Evolutionary conservation across 1,284 basidiomycete genomes (phyloP), one percentile per base, ranked within the genome.

Genomic region (Melampsora americana): DNA sequence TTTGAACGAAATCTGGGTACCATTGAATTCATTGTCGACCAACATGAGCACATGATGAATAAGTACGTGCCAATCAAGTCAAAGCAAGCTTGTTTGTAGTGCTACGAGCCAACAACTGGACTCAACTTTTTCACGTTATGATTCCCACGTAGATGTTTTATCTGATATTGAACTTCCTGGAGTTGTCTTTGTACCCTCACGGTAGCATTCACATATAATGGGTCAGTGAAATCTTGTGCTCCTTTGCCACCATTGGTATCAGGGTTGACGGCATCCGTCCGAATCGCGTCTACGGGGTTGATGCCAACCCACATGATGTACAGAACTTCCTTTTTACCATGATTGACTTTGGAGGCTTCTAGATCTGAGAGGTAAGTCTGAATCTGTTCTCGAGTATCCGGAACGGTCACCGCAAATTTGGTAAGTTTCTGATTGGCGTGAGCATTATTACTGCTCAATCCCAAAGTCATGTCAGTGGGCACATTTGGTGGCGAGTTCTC

Each of bases 261-360:
- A 23, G 46, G 42, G 9, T 64, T 56, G n/a, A 42, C 28, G 9
- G 28, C 65, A 30, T 62, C 53, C 23, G 66, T 53, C 72, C 65
- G 68, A 42, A 75, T 75, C 6, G 60, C 65, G 61, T 67, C 50
- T 7, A 75, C 67, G 2, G 64, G 26, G 56, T 75, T 75, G 11
- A 75, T 75, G 18, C 72, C 72, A 9, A 75, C 56, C 72, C 72
- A 75, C 42, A 59, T 67, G 18, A 75, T 44, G 26, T 67, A 56
- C 20, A 75, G 48, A 28, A 75, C 72, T 32, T 61, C 66, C 18
- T 64, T 64, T 6, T 35, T 14, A 4, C 72, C 72, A 39, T 56
- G 35, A 6, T 75, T 39, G 26, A 75, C 56, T 28, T 48, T 61
- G 20, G 42, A 30, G 1, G 66, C 56, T 68, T 67, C 16, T 35